Evolutionary conservation across 179 eudicot genomes (phyloP).

Genomic region (Dionaea muscipula): DNA sequence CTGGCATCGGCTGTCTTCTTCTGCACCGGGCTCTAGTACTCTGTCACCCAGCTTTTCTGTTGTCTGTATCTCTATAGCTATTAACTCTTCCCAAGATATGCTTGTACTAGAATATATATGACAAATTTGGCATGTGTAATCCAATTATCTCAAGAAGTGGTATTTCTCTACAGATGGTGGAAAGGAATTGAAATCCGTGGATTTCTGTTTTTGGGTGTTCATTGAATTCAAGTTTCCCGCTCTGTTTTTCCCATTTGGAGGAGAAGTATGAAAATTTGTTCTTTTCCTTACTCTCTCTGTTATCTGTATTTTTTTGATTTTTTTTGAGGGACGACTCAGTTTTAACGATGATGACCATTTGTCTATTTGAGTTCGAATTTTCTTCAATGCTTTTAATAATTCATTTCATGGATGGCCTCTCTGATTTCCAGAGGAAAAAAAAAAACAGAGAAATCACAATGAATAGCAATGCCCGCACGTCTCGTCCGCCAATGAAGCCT

Average conservation of each 20-base stretch:
- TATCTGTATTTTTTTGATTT: background rate
- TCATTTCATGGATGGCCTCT: background rate
- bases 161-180: background rate
- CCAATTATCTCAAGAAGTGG: background rate
- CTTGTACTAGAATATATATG: background rate
- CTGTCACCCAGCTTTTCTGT: too few species aligned
- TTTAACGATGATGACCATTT: background rate
- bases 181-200: background rate
- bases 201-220: background rate
- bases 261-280: background rate
- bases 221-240: background rate
- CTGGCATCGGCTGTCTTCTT: too few species aligned
- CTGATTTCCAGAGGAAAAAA: background rate
- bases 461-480: conserved; percentile 29
- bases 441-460: background rate
- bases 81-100: too few species aligned
- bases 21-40: too few species aligned
- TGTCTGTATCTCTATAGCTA: background rate
- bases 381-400: background rate
- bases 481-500: conserved; percentile 18
- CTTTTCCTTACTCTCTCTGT: background rate
- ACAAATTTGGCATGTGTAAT: background rate
- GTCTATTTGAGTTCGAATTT: background rate
- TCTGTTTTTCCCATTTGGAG: background rate
- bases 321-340: too few species aligned